phyloP scores from a whole-genome alignment of 257 asterid genomes.

The Gentiana straminea region DNA sequence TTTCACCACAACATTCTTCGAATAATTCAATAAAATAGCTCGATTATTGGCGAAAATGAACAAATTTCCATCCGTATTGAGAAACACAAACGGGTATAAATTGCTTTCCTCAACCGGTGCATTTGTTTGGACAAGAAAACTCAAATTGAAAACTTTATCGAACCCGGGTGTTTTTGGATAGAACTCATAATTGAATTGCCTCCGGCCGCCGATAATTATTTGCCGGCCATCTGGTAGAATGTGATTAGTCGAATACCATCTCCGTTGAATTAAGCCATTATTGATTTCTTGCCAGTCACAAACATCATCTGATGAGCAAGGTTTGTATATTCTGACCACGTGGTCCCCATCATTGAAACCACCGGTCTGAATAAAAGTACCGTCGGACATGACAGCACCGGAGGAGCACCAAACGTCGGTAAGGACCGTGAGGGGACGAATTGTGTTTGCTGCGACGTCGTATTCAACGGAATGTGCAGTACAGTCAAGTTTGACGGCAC shows the following conservation, averaged over 20 bases:
- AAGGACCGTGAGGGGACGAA: constrained; percentile 34
- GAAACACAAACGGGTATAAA: constrained; percentile 68
- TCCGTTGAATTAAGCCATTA: not conserved
- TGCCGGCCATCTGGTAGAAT: constrained; percentile 66
- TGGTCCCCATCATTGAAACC: constrained; percentile 36
- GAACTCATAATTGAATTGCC: constrained; percentile 64
- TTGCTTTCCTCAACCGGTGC: constrained; percentile 67
- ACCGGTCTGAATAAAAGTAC: constrained; percentile 41
- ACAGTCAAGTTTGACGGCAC: too few species aligned
- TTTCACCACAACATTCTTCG: constrained; percentile 22
- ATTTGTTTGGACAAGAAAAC: constrained; percentile 46
- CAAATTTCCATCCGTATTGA: constrained; percentile 73
- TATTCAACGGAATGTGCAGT: constrained; percentile 38
- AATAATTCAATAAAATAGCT: constrained; percentile 45
- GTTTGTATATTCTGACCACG: constrained; percentile 23
- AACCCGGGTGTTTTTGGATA: constrained; percentile 26
- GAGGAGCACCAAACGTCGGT: constrained; percentile 49
- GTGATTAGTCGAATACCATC: constrained; percentile 75
- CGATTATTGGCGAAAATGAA: constrained; percentile 66
- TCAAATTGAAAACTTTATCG: constrained; percentile 13
- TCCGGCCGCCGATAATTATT: constrained; percentile 67
- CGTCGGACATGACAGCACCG: constrained; percentile 48
- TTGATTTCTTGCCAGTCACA: constrained; percentile 38
- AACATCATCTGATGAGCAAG: constrained; percentile 19
- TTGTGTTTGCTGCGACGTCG: constrained; percentile 20